Evolutionary conservation across 208 protist genomes (phyloP), one percentile per base, ranked within the genome.

Genomic region (Tritrichomonas foetus): DNA sequence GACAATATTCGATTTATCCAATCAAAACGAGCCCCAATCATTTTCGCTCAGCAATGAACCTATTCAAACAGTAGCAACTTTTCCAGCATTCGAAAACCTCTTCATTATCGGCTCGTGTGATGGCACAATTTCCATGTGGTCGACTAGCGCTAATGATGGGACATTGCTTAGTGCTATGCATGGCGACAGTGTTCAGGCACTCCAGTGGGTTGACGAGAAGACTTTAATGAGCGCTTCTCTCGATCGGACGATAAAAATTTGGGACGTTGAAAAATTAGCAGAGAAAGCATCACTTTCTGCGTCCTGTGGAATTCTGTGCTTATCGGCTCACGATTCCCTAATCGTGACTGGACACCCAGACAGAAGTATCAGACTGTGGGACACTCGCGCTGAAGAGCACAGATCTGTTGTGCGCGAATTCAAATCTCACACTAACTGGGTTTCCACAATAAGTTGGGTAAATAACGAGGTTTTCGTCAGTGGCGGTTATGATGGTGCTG

Each of bases 401-500:
- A 89, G 78, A 89, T 89, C 78, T 39, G 78, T 89, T 50, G 47
- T 89, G n/a, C 3, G 27, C 14, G 78, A 89, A 49, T 89, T 89
- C 30, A 89, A 89, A 36, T 89, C 78, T 39, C 78, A 89, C 39
- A 57, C 78, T 39, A 89, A 89, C 30, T 89, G 78, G 78, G 78
- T 50, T 57, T 89, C 78, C 20, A 39, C n/a, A 14, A 20, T 89
- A 1, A 33, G 14, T 8, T 89, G 44, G 41, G 47, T 89, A 20
- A 89, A 36, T 30, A 39, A 57, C 30, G 78, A 89, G 5, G 41
- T 89, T 1, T 89, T 89, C 39, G 78, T 57, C 20, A 57, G 47
- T 89, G 78, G 78, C 27, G 78, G 78, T n/a, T 89, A 89, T 47
- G 78, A 89, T 89, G 78, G 78, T 13, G 78, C 78, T 33, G 78